Percentiles rank a stretch among this genome's conserved stretches.
Evolutionary conservation across 2,329 filamentous ascomycete species (phyloP).

Genomic region (Dothideomycetes sp.): DNA sequence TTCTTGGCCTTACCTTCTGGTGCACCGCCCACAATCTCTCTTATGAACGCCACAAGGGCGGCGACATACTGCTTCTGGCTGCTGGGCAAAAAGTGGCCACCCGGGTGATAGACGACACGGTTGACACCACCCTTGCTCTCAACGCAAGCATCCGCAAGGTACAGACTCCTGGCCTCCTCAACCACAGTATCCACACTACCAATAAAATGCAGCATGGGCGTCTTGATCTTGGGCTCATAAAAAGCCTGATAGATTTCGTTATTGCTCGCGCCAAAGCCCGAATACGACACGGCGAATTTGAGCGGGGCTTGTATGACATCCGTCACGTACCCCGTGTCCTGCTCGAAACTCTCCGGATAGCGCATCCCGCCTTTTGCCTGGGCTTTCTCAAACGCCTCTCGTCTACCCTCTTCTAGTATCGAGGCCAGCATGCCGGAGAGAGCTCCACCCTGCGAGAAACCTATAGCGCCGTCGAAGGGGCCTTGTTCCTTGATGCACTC

Average conservation of each 20-base stretch:
- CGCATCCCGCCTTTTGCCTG: slow-evolving; percentile 32
- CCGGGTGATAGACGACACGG: slow-evolving; percentile 62
- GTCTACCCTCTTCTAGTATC: slow-evolving; percentile 50
- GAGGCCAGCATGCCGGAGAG: slow-evolving; percentile 61
- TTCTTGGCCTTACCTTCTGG: slow-evolving; percentile 22
- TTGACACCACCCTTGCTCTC: slow-evolving; percentile 22
- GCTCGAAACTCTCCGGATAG: slow-evolving; percentile 41
- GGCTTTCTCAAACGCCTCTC: slow-evolving; percentile 36
- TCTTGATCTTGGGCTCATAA: slow-evolving; percentile 64
- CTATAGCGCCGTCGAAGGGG: slow-evolving; percentile 66
- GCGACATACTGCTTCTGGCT: slow-evolving; percentile 69
- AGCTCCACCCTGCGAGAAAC: slow-evolving; percentile 73
- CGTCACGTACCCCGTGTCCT: slow-evolving; percentile 21
- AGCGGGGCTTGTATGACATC: slow-evolving; percentile 40
- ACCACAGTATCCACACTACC: slow-evolving; percentile 83
- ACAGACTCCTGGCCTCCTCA: slow-evolving; percentile 60
- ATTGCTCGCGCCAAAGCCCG: slow-evolving; percentile 59
- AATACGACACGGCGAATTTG: slow-evolving; percentile 67
- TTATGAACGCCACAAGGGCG: slow-evolving; percentile 63
- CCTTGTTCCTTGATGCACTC: slow-evolving; percentile 49
- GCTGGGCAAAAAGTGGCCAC: slow-evolving; percentile 77
- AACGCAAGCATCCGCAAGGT: slow-evolving; percentile 56
- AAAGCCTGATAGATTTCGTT: slow-evolving; percentile 53
- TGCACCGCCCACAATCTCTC: slow-evolving; percentile 34
- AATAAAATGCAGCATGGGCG: slow-evolving; percentile 70